phyloP scores from a whole-genome alignment of 164 flowering plant genomes.

The Brasenia schreberi region DNA sequence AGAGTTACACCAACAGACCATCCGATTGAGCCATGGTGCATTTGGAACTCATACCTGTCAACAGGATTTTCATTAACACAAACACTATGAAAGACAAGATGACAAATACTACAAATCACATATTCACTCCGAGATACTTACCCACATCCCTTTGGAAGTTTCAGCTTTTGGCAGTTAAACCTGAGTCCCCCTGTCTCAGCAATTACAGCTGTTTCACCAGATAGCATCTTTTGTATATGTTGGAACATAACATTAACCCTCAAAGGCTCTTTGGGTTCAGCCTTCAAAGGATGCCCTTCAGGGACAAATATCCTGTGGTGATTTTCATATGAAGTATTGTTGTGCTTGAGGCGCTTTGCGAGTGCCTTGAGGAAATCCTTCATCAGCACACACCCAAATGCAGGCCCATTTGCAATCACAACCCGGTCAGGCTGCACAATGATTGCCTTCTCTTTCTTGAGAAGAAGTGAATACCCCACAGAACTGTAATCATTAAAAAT shows the following conservation, averaged over 20 bases:
- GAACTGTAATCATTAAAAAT: slow-evolving; percentile 86
- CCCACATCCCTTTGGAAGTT: slow-evolving; percentile 76
- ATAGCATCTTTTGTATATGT: slow-evolving; percentile 33
- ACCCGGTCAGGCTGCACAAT: slow-evolving; percentile 78
- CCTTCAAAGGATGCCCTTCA: slow-evolving; percentile 39
- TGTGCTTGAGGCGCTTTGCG: slow-evolving; percentile 40
- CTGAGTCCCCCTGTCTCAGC: slow-evolving; percentile 90
- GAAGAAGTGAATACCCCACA: slow-evolving; percentile 73
- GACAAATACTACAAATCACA: slow-evolving; percentile 10
- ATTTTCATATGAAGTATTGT: slow-evolving; percentile 54
- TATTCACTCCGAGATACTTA: slow-evolving; percentile 4
- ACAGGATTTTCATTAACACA: slow-evolving; percentile 20
- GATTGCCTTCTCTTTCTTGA: slow-evolving; percentile 78
- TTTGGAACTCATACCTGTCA: slow-evolving; percentile 5
- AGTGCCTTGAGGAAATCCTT: slow-evolving; percentile 55
- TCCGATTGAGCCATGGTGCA: slow-evolving; percentile 23
- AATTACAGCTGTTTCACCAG: slow-evolving; percentile 56
- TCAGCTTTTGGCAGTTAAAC: slow-evolving; percentile 85
- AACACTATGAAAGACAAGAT: slow-evolving; percentile 24
- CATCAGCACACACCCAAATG: slow-evolving; percentile 72
- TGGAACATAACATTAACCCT: slow-evolving; percentile 64
- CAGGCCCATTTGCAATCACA: slow-evolving; percentile 53
- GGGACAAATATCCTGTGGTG: slow-evolving; percentile 62
- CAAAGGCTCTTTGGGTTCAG: slow-evolving; percentile 43
- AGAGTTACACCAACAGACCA: slow-evolving; percentile 96